Evolutionary conservation across 805 yeast species (phyloP).

Genomic region (Saturnispora hagleri): DNA sequence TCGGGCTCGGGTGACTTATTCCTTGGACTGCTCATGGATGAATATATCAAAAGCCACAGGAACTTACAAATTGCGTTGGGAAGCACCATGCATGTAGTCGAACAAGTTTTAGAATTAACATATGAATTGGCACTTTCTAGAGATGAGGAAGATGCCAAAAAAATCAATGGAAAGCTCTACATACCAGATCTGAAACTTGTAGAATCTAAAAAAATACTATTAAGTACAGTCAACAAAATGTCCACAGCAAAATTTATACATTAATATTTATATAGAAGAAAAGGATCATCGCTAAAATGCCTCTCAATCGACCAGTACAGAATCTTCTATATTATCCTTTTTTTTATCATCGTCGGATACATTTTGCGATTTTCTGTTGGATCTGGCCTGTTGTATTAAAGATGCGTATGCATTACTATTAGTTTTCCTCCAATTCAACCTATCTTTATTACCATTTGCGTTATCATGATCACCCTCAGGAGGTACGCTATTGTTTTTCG

Average conservation of each 20-base stretch:
- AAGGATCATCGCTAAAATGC: not conserved
- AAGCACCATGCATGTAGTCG: constrained; percentile 33
- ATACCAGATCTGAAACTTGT: constrained; percentile 38
- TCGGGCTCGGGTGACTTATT: constrained; percentile 74
- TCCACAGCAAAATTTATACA: constrained; percentile 2
- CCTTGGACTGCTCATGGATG: constrained; percentile 49
- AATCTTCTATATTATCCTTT: not conserved
- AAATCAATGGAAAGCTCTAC: constrained; percentile 16
- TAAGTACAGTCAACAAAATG: not conserved
- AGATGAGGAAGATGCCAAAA: not conserved
- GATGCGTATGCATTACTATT: not conserved
- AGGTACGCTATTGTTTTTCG: constrained; percentile 8
- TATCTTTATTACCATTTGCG: constrained; percentile 26
- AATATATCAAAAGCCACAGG: constrained; percentile 28
- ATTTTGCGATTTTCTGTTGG: constrained; percentile 1
- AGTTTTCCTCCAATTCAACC: constrained; percentile 16
- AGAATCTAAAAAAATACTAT: constrained; percentile 31
- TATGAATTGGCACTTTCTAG: constrained; percentile 19
- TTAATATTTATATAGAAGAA: not conserved
- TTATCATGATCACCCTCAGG: constrained; percentile 16
- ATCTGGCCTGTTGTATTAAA: constrained; percentile 10
- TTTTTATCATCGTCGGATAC: not conserved
- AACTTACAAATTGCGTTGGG: constrained; percentile 29
- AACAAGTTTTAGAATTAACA: constrained; percentile 34
- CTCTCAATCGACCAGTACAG: not conserved